These are phyloP conservation scores for Candida tropicalis DNA, from an alignment of 1,139 yeast species.

Conservation along the genomic window DNA sequence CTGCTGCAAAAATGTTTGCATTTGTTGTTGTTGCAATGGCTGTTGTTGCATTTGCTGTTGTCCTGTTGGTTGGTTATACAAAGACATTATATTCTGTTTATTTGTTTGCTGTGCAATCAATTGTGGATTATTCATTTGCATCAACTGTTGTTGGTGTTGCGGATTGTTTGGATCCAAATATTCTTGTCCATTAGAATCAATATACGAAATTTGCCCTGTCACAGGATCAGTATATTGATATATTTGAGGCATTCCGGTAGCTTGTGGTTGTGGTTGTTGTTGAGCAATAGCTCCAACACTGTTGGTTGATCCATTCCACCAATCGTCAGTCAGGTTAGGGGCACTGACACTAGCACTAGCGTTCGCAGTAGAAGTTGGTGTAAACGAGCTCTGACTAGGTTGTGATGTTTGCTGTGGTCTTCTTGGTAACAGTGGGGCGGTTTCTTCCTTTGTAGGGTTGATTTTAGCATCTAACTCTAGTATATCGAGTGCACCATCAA, in stretches of 20 bases:
- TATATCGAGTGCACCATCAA: slow-evolving; percentile 51
- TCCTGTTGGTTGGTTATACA: slow-evolving; percentile 42
- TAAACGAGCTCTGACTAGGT: neutral
- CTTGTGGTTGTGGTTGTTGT: slow-evolving; percentile 11
- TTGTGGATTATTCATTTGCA: slow-evolving; percentile 48
- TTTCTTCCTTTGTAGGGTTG: slow-evolving; percentile 39
- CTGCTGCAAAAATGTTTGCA: slow-evolving; percentile 27
- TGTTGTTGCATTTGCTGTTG: slow-evolving; percentile 22
- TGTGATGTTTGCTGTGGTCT: slow-evolving; percentile 32
- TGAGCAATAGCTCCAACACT: slow-evolving; percentile 16
- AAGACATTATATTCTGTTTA: slow-evolving; percentile 43
- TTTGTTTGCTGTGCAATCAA: slow-evolving; percentile 46
- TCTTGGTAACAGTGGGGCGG: slow-evolving; percentile 50
- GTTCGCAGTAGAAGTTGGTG: slow-evolving; percentile 11
- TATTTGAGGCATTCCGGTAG: slow-evolving; percentile 37
- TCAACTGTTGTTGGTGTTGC: slow-evolving; percentile 52
- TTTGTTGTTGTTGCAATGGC: slow-evolving; percentile 22
- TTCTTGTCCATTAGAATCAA: slow-evolving; percentile 62
- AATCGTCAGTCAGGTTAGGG: slow-evolving; percentile 23
- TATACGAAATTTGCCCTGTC: slow-evolving; percentile 60
- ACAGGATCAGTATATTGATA: slow-evolving; percentile 66
- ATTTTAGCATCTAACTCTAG: slow-evolving; percentile 42
- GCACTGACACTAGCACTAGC: slow-evolving; percentile 15
- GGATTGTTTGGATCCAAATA: slow-evolving; percentile 58
- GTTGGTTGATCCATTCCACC: slow-evolving; percentile 25